A percentile compares a stretch with the other conserved stretches of the same genome.
These are phyloP conservation scores for Gossypium anomalum DNA, from an alignment of 345 rosid species.

Conservation along the genomic window DNA sequence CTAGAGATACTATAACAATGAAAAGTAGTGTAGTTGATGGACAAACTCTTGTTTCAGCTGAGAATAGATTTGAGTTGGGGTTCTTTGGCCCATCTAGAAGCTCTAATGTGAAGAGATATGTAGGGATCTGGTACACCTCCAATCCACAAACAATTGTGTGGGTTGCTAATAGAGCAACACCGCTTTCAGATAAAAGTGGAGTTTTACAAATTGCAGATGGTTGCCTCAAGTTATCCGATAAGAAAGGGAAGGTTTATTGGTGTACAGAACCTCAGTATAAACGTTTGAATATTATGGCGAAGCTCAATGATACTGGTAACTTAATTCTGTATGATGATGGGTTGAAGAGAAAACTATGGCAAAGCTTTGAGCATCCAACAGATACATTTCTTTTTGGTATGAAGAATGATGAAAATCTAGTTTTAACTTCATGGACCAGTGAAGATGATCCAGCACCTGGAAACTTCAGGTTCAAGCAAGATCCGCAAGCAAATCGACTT, in stretches of 20 bases:
- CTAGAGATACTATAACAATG: not conserved
- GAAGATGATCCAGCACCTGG: conserved; percentile 5
- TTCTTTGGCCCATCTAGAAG: conserved; percentile 28
- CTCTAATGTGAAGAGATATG: conserved; percentile 13
- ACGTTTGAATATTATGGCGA: not conserved
- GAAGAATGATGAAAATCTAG: not conserved
- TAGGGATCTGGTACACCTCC: conserved; percentile 37
- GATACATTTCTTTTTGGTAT: conserved; percentile 15
- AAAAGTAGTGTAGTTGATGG: not conserved
- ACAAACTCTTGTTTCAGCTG: conserved; percentile 27
- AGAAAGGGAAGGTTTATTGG: not conserved
- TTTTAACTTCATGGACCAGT: conserved; percentile 6
- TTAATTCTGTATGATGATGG: not conserved
- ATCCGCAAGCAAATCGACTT: not conserved
- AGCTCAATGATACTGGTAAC: conserved; percentile 15
- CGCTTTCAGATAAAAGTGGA: not conserved
- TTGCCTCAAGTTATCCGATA: conserved; percentile 12
- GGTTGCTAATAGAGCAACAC: conserved; percentile 25
- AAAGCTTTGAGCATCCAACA: conserved; percentile 13
- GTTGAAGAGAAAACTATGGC: not conserved
- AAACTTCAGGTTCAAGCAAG: not conserved
- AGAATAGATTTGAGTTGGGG: conserved; percentile 32
- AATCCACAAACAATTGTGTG: conserved; percentile 22
- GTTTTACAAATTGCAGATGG: conserved; percentile 17
- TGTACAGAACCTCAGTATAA: fast-evolving